A percentile compares a stretch with the other conserved stretches of the same genome.
Evolutionary conservation across 495 filamentous ascomycete species (phyloP).

Genomic region (Hamigera avellanea): DNA sequence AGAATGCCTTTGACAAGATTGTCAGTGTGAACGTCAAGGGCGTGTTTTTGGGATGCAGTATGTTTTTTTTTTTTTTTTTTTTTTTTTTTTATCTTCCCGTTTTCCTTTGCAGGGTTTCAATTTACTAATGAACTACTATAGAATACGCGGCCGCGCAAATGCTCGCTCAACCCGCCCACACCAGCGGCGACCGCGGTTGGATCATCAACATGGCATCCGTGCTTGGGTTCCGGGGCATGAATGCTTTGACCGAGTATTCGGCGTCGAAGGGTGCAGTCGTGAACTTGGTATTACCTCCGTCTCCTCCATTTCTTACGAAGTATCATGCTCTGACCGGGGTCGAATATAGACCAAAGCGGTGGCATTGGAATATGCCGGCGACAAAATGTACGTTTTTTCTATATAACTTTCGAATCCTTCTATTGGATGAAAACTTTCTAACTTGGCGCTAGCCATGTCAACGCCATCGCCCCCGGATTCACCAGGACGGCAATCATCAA

Average conservation of each 20-base stretch:
- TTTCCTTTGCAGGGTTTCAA: too few species aligned
- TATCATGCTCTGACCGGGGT: too few species aligned
- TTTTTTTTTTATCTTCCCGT: too few species aligned
- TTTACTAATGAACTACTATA: neutral
- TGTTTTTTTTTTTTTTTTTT: neutral
- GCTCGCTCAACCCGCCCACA: constrained; percentile 32
- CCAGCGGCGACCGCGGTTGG: constrained; percentile 39
- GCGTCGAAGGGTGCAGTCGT: constrained; percentile 42
- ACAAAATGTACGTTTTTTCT: constrained; percentile 22
- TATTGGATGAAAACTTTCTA: too few species aligned
- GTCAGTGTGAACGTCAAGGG: constrained; percentile 34
- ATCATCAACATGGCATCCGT: constrained; percentile 43
- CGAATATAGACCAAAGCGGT: constrained; percentile 33
- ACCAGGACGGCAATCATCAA: constrained; percentile 11
- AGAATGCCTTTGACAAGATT: constrained; percentile 30
- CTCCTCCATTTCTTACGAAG: neutral
- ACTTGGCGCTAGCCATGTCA: constrained; percentile 38
- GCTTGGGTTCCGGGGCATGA: constrained; percentile 20
- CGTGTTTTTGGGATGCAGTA: constrained; percentile 37
- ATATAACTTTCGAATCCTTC: neutral
- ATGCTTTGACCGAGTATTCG: constrained; percentile 29
- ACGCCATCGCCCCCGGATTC: constrained; percentile 42
- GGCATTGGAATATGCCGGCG: constrained; percentile 37
- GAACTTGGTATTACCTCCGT: constrained; percentile 10
- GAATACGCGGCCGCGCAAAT: constrained; percentile 39